Base-by-base conservation (phyloP, 306 rosid genomes). In the Castanea crenata region DNA sequence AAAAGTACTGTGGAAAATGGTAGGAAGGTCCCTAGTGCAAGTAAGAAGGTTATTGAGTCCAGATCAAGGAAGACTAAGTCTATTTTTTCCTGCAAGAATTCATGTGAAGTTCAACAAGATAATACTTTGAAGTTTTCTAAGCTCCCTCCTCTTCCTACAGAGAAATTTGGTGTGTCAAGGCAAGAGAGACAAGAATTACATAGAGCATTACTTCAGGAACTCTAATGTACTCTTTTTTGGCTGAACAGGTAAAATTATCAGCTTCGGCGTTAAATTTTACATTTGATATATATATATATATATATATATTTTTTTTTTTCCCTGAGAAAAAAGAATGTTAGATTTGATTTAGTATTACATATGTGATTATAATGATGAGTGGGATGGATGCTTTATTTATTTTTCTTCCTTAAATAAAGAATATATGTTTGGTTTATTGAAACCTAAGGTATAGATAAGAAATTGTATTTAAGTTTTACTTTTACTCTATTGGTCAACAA, bases 61-160 rank as follows among this genome's bases (percentile, higher is more conserved):
- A 63, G 79, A 63, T 41, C 23, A 56, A 80, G 73, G 82, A 93
- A 84, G 79, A 74, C 52, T 69, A 88, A 69, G 73, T 84, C 69
- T 34, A 79, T 88, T 34, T 88, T 92, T 85, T 85, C 91, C 27
- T 94, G 99, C 86, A 88, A 81, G 80, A 76, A 35, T 71, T 61
- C 83, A 0, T 71, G 82, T 78, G 97, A 92, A 55, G 90, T 84
- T 9, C 75, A 59, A 29, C 87, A 89, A 5, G 88, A 74, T 46
- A 77, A 75, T 76, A 85, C 87, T 68, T 52, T 91, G 20, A 87
- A 83, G 80, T 80, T 84, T 0, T 72, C 91, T 27, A 78, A 41
- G 18, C 82, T 88, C 32, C 93, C 92, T 76, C 76, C 86, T 74
- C 81, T 87, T 78, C 92, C 91, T 49, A 74, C 69, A 57, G 35